phyloP scores from a whole-genome alignment of 805 yeast species.

The Cyberlindnera euphorbiiphila region DNA sequence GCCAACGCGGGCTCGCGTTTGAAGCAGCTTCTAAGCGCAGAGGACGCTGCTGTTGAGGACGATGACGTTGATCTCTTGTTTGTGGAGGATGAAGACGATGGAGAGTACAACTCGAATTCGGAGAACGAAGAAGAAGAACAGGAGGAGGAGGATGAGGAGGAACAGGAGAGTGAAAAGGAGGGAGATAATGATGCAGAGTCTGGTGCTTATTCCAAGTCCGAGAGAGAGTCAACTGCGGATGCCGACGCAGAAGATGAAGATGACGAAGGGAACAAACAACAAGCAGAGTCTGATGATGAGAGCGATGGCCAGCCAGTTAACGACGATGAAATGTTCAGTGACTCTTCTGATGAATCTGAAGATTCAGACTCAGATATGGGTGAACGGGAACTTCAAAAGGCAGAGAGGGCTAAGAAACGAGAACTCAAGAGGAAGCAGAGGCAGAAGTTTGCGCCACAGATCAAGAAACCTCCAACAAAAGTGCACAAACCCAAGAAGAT shows the following conservation, averaged over 20 bases:
- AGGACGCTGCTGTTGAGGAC: slow-evolving; percentile 46
- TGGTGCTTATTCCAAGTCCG: not conserved
- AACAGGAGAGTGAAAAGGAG: slow-evolving; percentile 26
- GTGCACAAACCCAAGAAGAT: slow-evolving; percentile 31
- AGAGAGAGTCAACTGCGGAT: slow-evolving; percentile 13
- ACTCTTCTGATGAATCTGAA: slow-evolving; percentile 49
- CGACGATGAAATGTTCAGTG: slow-evolving; percentile 43
- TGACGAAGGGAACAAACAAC: slow-evolving; percentile 11
- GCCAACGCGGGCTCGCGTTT: slow-evolving; percentile 89
- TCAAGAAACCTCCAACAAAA: slow-evolving; percentile 29
- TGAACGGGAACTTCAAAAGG: slow-evolving; percentile 54
- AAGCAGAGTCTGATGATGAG: slow-evolving; percentile 31
- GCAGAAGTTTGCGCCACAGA: slow-evolving; percentile 30
- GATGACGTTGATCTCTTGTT: slow-evolving; percentile 73
- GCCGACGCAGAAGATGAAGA: slow-evolving; percentile 7
- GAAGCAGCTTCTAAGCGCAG: slow-evolving; percentile 67
- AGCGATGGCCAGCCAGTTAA: slow-evolving; percentile 28
- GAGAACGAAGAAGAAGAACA: slow-evolving; percentile 31
- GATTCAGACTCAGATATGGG: slow-evolving; percentile 61
- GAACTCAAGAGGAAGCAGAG: slow-evolving; percentile 27
- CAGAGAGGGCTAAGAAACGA: slow-evolving; percentile 34
- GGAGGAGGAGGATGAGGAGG: slow-evolving; percentile 31
- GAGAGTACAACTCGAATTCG: slow-evolving; percentile 37
- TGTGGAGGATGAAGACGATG: slow-evolving; percentile 58
- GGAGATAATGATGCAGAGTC: slow-evolving; percentile 15